Evolutionary conservation across 345 rosid species (phyloP).

Genomic region (Heritiera littoralis): DNA sequence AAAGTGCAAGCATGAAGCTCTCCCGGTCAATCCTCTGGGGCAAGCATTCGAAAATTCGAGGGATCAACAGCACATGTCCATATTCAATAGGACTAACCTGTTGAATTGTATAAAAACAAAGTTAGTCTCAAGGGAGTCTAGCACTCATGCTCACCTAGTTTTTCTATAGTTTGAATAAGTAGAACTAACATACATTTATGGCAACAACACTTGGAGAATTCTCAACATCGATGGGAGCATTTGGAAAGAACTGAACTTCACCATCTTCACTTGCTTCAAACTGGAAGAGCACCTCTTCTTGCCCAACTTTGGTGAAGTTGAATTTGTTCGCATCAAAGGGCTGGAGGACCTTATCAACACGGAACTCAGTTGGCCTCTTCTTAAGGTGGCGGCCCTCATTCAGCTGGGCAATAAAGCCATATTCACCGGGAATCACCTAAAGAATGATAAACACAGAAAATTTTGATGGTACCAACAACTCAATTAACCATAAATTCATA

Average conservation of each 20-base stretch:
- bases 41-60: conserved; percentile 77
- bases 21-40: conserved; percentile 92
- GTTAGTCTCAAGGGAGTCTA: not conserved
- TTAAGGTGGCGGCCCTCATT: conserved; percentile 95
- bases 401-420: conserved; percentile 91
- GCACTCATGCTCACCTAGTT: not conserved
- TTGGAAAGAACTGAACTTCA: conserved; percentile 58
- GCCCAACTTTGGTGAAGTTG: conserved; percentile 92
- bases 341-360: conserved; percentile 88
- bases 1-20: conserved; percentile 79
- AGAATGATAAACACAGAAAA: conserved; percentile 18
- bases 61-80: conserved; percentile 91
- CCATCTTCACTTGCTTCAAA: conserved; percentile 79
- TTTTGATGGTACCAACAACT: not conserved
- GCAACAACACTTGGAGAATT: conserved; percentile 86
- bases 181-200: conserved; percentile 59
- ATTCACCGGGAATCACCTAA: conserved; percentile 83
- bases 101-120: not conserved
- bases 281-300: conserved; percentile 95
- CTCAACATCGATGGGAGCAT: conserved; percentile 62
- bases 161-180: not conserved
- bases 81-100: conserved; percentile 99
- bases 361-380: conserved; percentile 96
- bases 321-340: conserved; percentile 90
- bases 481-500: not conserved